Evolutionary conservation across 352 stramenopile species (phyloP).

Genomic region (Halophytophthora polymorphica): DNA sequence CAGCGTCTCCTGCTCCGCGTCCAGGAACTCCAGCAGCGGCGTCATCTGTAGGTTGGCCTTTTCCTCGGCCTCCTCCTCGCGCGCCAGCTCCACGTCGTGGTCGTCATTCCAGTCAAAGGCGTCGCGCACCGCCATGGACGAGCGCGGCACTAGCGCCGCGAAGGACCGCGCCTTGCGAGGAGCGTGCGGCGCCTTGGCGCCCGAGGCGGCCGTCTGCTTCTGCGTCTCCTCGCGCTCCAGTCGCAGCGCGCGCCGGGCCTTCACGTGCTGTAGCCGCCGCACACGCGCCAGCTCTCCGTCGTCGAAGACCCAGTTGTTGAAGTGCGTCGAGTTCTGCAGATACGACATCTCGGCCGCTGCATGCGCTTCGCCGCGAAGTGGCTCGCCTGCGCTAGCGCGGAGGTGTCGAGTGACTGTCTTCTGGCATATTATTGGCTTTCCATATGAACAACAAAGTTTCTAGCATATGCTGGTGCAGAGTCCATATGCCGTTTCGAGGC

Average conservation of each 20-base stretch:
- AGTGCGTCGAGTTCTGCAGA: conserved; percentile 80
- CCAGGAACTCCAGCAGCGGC: conserved; percentile 58
- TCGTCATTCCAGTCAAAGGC: conserved; percentile 78
- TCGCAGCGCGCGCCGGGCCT: conserved; percentile 55
- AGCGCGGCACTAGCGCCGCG: conserved; percentile 63
- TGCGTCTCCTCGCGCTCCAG: conserved; percentile 52
- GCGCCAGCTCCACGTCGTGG: conserved; percentile 40
- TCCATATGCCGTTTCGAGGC: too few species aligned
- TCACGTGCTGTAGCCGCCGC: conserved; percentile 62
- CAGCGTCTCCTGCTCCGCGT: conserved; percentile 55
- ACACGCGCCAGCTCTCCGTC: conserved; percentile 52
- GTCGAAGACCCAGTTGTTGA: conserved; percentile 89
- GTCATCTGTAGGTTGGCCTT: conserved; percentile 47
- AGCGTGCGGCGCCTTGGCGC: not conserved
- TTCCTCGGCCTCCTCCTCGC: conserved; percentile 46
- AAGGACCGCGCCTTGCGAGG: conserved; percentile 75
- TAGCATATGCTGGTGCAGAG: too few species aligned
- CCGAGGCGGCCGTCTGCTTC: conserved; percentile 20
- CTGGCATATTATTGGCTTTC: not conserved
- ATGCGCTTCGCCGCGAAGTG: too few species aligned
- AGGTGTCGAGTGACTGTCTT: too few species aligned
- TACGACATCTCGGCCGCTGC: conserved; percentile 57
- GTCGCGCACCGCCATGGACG: conserved; percentile 58
- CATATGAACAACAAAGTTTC: conserved; percentile 3
- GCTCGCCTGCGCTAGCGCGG: too few species aligned